Base-by-base conservation (phyloP, 1,284 basidiomycete species). In the Boletus smithii region DNA sequence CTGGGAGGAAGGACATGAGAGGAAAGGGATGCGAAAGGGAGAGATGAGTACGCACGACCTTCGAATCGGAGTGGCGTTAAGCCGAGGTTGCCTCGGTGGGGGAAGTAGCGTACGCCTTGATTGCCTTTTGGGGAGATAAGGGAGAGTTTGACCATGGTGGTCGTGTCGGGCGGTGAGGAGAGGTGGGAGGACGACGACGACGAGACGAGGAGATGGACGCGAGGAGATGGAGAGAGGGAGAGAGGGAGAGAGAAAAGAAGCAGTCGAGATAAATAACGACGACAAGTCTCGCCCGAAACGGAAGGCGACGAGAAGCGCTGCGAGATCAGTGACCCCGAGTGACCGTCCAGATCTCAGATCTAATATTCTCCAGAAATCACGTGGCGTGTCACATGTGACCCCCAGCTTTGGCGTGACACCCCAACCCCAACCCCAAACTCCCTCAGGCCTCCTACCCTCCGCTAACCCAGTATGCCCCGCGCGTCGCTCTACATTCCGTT, bases 1-100 rank as follows among this genome's bases (percentile, higher is more conserved):
- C 79, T 84, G 60, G 30, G 44, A 22, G 27, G 43, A 42, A 10
- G 48, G 29, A 14, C 43, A 32, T 47, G 46, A 52, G 51, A 24
- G 30, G 31, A 11, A 22, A 22, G 36, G 39, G 47, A 43, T 35
- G 49, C 40, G 33, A 36, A 31, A 37, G 44, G 34, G 44, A 51
- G 44, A 48, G 39, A 48, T 14, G 47, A 48, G 42, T 30, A 76
- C 80, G 57, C 56, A 83, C 84, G 67, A 67, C 89, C 90, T 66
- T 88, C 82, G 56, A 91, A 76, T 57, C 77, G 79, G 68, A 92
- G 73, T 54, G 86, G 82, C 31, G 86, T 87, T 61, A 91, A 76
- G 54, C 86, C 90, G 53, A 91, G 81, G 68, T 81, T 85, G 62
- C 89, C 90, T 48, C 72, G 69, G 73, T 80, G 72, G 49, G 90